Conservation (phyloP, 495 filamentous ascomycete species). For the Xylaria castorea region DNA sequence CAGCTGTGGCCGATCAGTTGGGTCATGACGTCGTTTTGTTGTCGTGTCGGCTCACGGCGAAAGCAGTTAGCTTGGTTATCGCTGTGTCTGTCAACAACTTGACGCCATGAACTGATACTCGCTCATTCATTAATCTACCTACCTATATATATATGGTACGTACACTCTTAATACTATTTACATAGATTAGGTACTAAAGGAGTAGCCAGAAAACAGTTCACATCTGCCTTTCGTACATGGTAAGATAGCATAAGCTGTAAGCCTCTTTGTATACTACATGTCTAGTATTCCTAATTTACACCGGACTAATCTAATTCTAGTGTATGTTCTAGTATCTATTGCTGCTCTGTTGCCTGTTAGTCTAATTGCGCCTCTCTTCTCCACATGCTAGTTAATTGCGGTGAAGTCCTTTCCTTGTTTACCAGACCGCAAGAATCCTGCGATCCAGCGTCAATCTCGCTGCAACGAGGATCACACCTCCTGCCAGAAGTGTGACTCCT, state of each 20-base stretch:
- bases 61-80: background rate
- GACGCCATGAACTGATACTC: background rate
- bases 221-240: background rate
- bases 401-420: background rate
- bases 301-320: background rate
- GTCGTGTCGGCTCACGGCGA: slow-evolving; percentile 3
- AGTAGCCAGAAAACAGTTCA: background rate
- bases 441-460: slow-evolving; percentile 19
- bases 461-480: slow-evolving; percentile 24
- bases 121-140: background rate
- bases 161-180: background rate
- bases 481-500: slow-evolving; percentile 32
- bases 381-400: background rate
- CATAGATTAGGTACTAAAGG: background rate
- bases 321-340: background rate
- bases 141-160: background rate
- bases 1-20: background rate
- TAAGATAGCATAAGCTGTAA: background rate
- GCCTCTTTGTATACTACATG: background rate
- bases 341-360: background rate
- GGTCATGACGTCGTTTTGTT: slow-evolving; percentile 15
- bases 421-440: slow-evolving; percentile 4
- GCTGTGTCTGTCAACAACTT: background rate
- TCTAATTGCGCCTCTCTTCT: background rate
- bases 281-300: background rate